Conservation (phyloP, 441 rosid genomes). For the Syzygium syzygioides region DNA sequence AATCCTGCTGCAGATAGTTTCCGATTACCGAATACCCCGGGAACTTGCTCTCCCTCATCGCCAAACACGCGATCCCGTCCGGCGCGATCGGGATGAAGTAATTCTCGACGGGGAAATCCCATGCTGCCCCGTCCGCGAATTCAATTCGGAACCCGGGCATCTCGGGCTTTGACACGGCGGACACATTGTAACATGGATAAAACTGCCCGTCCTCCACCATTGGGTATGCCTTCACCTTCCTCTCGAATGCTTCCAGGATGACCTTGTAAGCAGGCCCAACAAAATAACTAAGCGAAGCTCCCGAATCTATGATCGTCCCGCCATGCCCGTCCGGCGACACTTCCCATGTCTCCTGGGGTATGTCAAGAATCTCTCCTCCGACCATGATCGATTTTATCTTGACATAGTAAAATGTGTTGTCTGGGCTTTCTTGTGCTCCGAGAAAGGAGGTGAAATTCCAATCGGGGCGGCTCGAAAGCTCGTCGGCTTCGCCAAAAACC, state of each 20-base stretch:
- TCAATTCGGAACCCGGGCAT: not conserved
- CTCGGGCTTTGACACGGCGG: not conserved
- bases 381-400: constrained; percentile 4
- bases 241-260: constrained; percentile 1
- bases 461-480: not conserved
- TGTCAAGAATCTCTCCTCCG: not conserved
- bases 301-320: constrained; percentile 9
- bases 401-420: not conserved
- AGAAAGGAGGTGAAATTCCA: constrained; percentile 8
- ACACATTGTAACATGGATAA: not conserved
- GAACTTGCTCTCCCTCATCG: not conserved
- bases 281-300: not conserved
- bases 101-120: constrained; percentile 6
- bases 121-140: not conserved
- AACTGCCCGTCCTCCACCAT: not conserved
- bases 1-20: constrained; percentile 2
- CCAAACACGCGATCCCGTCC: not conserved
- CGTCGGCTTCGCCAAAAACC: not conserved
- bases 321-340: not conserved
- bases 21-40: not conserved
- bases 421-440: not conserved
- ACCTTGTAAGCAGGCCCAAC: not conserved
- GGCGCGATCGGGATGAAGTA: not conserved
- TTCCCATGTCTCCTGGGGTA: constrained; percentile 1
- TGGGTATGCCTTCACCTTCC: not conserved